A percentile compares a stretch with the other conserved stretches of the same genome.
Evolutionary conservation across 805 yeast genomes (phyloP).

Genomic region (Yamadazyma kitorensis): DNA sequence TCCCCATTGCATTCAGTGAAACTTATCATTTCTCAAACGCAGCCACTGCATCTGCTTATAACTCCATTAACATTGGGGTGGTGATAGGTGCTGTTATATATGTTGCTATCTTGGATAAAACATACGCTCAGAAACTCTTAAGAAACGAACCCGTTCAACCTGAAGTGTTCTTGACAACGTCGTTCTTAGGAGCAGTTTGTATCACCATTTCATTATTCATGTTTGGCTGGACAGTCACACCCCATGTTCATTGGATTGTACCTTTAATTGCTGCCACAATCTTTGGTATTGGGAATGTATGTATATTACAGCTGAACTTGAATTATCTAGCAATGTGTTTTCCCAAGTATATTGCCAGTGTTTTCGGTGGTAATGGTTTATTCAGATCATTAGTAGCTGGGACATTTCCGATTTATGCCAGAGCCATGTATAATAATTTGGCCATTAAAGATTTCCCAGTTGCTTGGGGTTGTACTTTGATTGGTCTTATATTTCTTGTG

Average conservation of each 20-base stretch:
- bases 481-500: conserved; percentile 64
- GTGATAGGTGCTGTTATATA: conserved; percentile 4
- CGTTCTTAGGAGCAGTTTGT: conserved; percentile 38
- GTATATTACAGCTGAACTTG: conserved; percentile 48
- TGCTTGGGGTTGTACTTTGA: conserved; percentile 61
- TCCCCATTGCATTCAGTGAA: conserved; percentile 52
- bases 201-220: conserved; percentile 43
- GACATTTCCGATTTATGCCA: conserved; percentile 61
- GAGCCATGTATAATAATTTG: conserved; percentile 52
- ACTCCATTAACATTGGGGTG: conserved; percentile 8
- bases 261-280: conserved; percentile 43
- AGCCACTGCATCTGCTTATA: conserved; percentile 36
- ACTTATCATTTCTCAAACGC: conserved; percentile 46
- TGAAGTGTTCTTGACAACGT: conserved; percentile 37
- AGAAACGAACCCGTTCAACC: conserved; percentile 28
- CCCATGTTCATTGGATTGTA: conserved; percentile 45
- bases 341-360: conserved; percentile 51
- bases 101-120: not conserved
- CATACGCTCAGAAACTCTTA: conserved; percentile 2
- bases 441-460: conserved; percentile 50
- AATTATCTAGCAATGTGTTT: conserved; percentile 48
- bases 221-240: conserved; percentile 47
- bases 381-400: conserved; percentile 51
- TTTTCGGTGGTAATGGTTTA: conserved; percentile 53
- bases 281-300: conserved; percentile 38